Evolutionary conservation across 78 protist species (phyloP), one percentile per base, ranked within the genome.

Genomic region (Dictyostelium intermedium): DNA sequence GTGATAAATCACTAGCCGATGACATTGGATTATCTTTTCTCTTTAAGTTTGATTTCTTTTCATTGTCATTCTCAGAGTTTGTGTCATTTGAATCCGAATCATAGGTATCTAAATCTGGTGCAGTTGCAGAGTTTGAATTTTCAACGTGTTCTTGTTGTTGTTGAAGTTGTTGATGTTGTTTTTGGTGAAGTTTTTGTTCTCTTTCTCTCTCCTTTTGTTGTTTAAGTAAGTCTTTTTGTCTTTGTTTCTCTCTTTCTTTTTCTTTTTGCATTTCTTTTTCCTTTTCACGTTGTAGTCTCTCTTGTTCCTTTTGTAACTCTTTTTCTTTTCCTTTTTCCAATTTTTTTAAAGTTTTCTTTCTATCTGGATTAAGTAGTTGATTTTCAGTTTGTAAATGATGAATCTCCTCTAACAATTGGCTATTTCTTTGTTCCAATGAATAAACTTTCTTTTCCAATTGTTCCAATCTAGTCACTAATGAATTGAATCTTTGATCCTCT

Each of bases 241-340:
- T 35, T 77, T 77, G 82, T 77, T 77, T 82, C 30, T 82, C 86
- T 13, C 47, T 69, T 82, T 82, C 86, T 16, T 35, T 60, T 45
- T 66, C 79, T 83, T 83, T 66, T 20, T 10, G 37, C 9, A 27
- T 10, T 18, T 78, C 87, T 25, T 70, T 89, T 50, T 89, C 94
- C 5, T 66, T 72, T 45, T 87, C 85, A 11, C 73, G 60, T 60
- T 70, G 82, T 34, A 69, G 27, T 43, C 81, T 72, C 30, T 89
- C 94, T 18, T 47, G 27, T 37, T 39, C 83, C 18, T 73, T 43
- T 63, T 78, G 81, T 23, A 80, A 34, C 20, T 89, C 94, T 43
- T 80, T 89, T 23, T 89, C 87, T 35, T 70, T 60, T 81, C 81
- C 87, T 25, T 89, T 78, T 34, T 81, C 94, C 5, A 89, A 47